Conservation (phyloP, 2,329 filamentous ascomycete genomes). For the Macrophomina tecta region DNA sequence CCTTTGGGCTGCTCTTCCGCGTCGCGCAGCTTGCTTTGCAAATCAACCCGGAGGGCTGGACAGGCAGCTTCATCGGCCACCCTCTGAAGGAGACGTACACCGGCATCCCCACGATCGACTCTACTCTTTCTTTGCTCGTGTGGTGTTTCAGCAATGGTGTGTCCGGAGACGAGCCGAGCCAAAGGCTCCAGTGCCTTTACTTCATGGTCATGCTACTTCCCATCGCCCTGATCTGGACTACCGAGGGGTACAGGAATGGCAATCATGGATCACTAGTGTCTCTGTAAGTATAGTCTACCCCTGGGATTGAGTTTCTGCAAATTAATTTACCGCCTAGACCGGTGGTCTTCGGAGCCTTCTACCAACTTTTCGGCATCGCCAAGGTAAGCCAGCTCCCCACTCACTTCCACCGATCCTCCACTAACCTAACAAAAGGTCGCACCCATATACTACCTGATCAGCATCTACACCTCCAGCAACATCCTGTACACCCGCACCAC, state of each 20-base stretch:
- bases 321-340: background rate
- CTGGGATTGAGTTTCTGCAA: background rate
- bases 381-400: background rate
- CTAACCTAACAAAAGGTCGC: conserved; percentile 28
- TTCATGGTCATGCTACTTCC: conserved; percentile 21
- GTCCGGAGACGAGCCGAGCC: conserved; percentile 11
- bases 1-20: background rate
- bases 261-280: conserved; percentile 21
- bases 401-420: background rate
- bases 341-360: background rate
- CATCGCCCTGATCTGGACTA: conserved; percentile 24
- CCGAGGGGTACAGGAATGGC: conserved; percentile 23
- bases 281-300: background rate
- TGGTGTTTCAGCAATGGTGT: background rate
- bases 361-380: conserved; percentile 25
- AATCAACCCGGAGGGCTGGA: background rate
- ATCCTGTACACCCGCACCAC: conserved; percentile 30
- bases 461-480: conserved; percentile 30
- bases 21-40: background rate
- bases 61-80: background rate
- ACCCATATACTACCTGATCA: conserved; percentile 36
- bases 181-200: conserved; percentile 27
- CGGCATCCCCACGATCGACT: conserved; percentile 1
- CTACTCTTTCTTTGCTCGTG: background rate
- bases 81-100: conserved; percentile 8